phyloP scores from a whole-genome alignment of 2,329 filamentous ascomycete genomes.

The Colletotrichum truncatum region DNA sequence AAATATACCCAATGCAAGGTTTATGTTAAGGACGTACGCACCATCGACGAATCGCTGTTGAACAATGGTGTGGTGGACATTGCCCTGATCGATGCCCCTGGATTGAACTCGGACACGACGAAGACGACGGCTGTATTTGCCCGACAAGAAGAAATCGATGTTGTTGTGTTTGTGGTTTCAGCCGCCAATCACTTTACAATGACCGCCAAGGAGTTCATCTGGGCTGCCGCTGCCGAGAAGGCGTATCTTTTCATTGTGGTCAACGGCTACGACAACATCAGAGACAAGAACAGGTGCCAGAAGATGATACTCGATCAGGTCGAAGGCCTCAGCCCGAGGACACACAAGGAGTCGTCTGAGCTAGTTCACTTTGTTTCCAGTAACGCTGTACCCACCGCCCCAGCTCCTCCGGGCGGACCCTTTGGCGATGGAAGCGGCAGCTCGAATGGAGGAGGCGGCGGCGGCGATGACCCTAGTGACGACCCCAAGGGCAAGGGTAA shows the following conservation, averaged over 20 bases:
- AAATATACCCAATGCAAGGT: slow-evolving; percentile 96
- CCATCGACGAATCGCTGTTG: slow-evolving; percentile 90
- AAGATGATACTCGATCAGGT: slow-evolving; percentile 95
- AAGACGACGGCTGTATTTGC: slow-evolving; percentile 98
- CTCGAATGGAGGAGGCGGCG: slow-evolving; percentile 65
- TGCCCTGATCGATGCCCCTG: slow-evolving; percentile 94
- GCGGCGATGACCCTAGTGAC: slow-evolving; percentile 61
- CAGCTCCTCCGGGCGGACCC: slow-evolving; percentile 64
- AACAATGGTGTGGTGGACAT: slow-evolving; percentile 99
- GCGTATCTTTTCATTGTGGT: slow-evolving; percentile 99
- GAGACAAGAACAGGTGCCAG: slow-evolving; percentile 89
- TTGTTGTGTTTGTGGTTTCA: slow-evolving; percentile 97
- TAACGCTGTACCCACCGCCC: slow-evolving; percentile 85
- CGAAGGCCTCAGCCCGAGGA: slow-evolving; percentile 85
- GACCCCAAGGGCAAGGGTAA: slow-evolving; percentile 83
- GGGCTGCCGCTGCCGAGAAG: slow-evolving; percentile 94
- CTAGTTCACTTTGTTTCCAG: slow-evolving; percentile 98
- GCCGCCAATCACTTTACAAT: slow-evolving; percentile 98
- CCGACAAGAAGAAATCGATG: slow-evolving; percentile 97
- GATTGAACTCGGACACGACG: slow-evolving; percentile 93
- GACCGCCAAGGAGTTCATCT: slow-evolving; percentile 97
- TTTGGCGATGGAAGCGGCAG: slow-evolving; percentile 62
- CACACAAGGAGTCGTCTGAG: slow-evolving; percentile 90
- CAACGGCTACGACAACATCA: slow-evolving; percentile 91
- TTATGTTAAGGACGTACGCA: slow-evolving; percentile 89